Evolutionary conservation across 371 early-diverging fungal genomes (phyloP), one percentile per base, ranked within the genome.

Genomic region (Mortierella sp.): DNA sequence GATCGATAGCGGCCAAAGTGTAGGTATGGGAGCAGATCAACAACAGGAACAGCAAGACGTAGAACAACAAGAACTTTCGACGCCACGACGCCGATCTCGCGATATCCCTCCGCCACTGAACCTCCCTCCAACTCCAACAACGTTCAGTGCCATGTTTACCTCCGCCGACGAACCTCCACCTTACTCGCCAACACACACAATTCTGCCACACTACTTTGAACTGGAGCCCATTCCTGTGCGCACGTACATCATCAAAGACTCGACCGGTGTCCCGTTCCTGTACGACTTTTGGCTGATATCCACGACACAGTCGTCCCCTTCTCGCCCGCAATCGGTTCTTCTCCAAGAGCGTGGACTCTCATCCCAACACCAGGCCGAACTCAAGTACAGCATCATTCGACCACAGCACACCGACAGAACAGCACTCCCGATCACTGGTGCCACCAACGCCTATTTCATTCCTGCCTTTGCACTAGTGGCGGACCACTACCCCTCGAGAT

Each of bases 181-280:
- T 10, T 84, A 84, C 35, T 84, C 84, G 18, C 84, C 84, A 7
- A 84, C 84, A 2, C 84, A 84, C 72, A 84, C 84, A 29, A 80
- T 84, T 27, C 78, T 84, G 4, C 84, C 84, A 16, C 84, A 84
- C 48, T 84, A 84, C 58, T 84, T 84, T 73, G 80, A 80, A 21
- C 48, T 84, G 32, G 84, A 77, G 27, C 84, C 84, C 27, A 84
- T 84, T 16, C 84, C 84, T 32, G 43, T 84, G 27, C 80, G 84
- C 5, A 63, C 81, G 0, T 84, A 78, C 55, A 75, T 75, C 70
- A 84, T 84, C 71, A 77, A 80, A 21, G 84, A 84, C 49, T 77
- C 84, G 3, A 21, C 75, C 3, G 27, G 70, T 4, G 16, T 78
- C 7, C 84, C 84, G 5, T 84, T 75, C 48, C 55, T 84, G 1